Base-by-base conservation (phyloP, 805 yeast genomes). In the Saccharomycopsis selenospora region DNA sequence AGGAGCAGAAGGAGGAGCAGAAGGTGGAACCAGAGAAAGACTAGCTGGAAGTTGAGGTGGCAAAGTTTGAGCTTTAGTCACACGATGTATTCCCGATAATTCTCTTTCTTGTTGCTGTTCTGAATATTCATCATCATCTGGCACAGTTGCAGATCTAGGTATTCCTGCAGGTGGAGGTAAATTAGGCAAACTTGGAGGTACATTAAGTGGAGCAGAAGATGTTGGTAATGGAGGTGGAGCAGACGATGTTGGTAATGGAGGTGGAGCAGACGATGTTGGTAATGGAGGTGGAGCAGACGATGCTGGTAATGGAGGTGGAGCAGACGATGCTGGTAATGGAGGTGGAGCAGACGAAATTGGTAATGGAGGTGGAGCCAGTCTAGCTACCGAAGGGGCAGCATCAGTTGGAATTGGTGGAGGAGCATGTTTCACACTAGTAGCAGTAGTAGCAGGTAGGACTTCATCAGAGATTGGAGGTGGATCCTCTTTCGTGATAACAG, bases 181-280 rank as follows among this genome's bases (percentile, higher is more conserved):
- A 18, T n/a, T 45, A 13, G 36, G 43, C 4, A 42, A 29, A 20
- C 52, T 28, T 22, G 47, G 47, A 28, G 57, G 49, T 14, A 38
- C 27, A 17, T 55, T 25, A 42, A 46, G 46, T 4, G 56, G 46
- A n/a, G 62, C 57, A n/a, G n/a, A n/a, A 4, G 64, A 53, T 13
- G 61, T 46, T 42, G 61, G 57, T 3, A 60, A 57, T 1, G 59
- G 49, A 41, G 51, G 52, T 5, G 46, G 46, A 20, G 46, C 50
- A 25, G 53, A 57, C 26, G 57, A 50, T 29, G 41, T 40, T 14
- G 43, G 49, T 24, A 58, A 45, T 36, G 40, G 38, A 40, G 40
- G 48, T 33, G 56, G 46, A 36, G 59, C 54, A 28, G 57, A 47
- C 45, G 59, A 54, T 24, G 53, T 56, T n/a, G 57, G 50, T 2